These are phyloP conservation scores for Puccinia triticina DNA, from an alignment of 1,284 basidiomycete species.

Conservation along the genomic window DNA sequence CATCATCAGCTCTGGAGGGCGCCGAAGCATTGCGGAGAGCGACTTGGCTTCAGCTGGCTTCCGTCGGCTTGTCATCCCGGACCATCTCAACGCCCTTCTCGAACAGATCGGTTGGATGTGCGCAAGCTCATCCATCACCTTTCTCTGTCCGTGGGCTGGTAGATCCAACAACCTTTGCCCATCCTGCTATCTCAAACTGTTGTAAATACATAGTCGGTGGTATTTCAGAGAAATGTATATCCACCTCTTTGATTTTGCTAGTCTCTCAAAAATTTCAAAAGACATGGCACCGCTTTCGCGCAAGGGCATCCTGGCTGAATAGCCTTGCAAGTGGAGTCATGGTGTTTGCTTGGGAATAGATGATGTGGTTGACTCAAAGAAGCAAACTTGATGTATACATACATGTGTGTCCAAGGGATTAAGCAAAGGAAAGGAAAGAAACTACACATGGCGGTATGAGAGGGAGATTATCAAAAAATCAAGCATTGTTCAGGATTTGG, in stretches of 20 bases:
- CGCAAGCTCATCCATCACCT: neutral
- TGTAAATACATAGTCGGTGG: no score
- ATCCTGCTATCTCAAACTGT: no score
- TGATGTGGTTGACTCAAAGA: neutral
- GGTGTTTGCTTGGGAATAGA: neutral
- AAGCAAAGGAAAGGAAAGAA: neutral
- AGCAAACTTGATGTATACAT: neutral
- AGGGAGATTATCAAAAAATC: neutral
- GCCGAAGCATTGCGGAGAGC: constrained; percentile 52
- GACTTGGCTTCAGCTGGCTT: neutral
- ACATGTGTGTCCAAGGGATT: neutral
- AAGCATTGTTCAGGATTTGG: constrained; percentile 50
- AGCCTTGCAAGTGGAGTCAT: no score
- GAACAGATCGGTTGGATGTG: constrained; percentile 15
- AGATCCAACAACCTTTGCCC: constrained; percentile 29
- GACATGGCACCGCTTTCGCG: no score
- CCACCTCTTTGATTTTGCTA: no score
- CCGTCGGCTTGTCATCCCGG: constrained; percentile 21
- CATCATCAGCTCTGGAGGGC: constrained; percentile 23
- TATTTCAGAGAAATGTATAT: no score
- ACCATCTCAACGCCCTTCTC: constrained; percentile 45
- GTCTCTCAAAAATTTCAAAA: neutral
- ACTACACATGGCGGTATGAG: neutral
- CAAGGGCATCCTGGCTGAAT: no score
- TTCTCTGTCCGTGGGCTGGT: constrained; percentile 47